Percentiles rank a stretch among this genome's conserved stretches.
phyloP scores from a whole-genome alignment of 2,329 filamentous ascomycete genomes.

The Emericellopsis cladophorae region DNA sequence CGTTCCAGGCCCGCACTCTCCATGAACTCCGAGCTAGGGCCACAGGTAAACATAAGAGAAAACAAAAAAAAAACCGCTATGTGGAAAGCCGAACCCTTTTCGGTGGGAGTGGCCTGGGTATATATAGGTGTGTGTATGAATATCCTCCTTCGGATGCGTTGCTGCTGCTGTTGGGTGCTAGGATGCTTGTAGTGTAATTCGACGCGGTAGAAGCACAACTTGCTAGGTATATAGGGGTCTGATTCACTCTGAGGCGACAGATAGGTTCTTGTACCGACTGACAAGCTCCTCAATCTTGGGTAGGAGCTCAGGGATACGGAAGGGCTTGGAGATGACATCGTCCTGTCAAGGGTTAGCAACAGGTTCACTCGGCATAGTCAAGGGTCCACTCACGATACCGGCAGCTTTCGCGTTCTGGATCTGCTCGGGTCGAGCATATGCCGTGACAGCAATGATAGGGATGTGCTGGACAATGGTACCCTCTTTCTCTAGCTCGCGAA shows the following conservation, averaged over 20 bases:
- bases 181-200: too few species aligned
- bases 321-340: constrained; percentile 69
- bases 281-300: constrained; percentile 52
- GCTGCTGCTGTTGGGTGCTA: too few species aligned
- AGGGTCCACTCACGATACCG: constrained; percentile 48
- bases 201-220: too few species aligned
- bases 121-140: too few species aligned
- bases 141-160: too few species aligned
- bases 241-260: constrained; percentile 8
- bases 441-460: constrained; percentile 75
- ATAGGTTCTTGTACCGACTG: constrained; percentile 22
- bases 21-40: too few species aligned
- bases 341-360: constrained; percentile 29
- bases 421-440: constrained; percentile 65
- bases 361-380: background rate
- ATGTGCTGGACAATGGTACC: constrained; percentile 52
- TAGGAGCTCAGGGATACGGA: constrained; percentile 58
- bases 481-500: constrained; percentile 53
- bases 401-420: constrained; percentile 57
- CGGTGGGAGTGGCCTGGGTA: too few species aligned
- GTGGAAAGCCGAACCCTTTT: too few species aligned
- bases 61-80: too few species aligned
- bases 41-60: too few species aligned
- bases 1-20: too few species aligned
- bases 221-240: background rate